A percentile compares a stretch with the other conserved stretches of the same genome.
Evolutionary conservation across 2,329 filamentous ascomycete genomes (phyloP).

Genomic region (Diaporthe ilicicola): DNA sequence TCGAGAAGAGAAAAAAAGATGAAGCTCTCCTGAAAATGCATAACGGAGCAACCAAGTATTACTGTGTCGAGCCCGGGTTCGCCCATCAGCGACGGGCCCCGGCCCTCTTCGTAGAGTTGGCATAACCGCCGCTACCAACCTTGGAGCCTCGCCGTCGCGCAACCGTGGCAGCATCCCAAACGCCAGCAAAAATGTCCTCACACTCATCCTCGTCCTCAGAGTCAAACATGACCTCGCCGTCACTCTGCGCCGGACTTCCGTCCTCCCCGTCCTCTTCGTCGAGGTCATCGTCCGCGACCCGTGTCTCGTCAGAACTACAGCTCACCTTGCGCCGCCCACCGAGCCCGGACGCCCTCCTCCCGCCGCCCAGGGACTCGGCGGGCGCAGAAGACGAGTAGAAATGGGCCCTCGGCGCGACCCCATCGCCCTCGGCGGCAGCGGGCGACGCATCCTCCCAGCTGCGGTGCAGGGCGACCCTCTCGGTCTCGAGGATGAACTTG

Average conservation of each 20-base stretch:
- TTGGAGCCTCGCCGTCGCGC: slow-evolving; percentile 55
- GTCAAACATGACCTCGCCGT: slow-evolving; percentile 61
- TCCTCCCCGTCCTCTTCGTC: slow-evolving; percentile 34
- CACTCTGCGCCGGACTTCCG: slow-evolving; percentile 28
- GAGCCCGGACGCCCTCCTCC: slow-evolving; percentile 31
- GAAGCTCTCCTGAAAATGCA: background rate
- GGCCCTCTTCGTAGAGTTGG: background rate
- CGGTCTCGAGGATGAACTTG: slow-evolving; percentile 73
- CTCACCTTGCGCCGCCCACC: slow-evolving; percentile 30
- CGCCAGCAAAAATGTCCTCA: slow-evolving; percentile 70
- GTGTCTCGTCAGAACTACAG: slow-evolving; percentile 23
- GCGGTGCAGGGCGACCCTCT: slow-evolving; percentile 60
- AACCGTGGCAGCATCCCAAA: slow-evolving; percentile 65
- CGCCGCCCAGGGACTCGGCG: background rate
- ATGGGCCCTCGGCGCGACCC: background rate
- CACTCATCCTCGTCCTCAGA: slow-evolving; percentile 73
- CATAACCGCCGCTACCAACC: slow-evolving; percentile 35
- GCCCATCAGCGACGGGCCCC: slow-evolving; percentile 18
- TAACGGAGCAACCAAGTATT: background rate
- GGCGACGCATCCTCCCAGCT: slow-evolving; percentile 61
- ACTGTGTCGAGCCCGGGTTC: background rate
- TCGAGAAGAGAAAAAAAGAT: background rate
- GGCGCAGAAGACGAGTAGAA: slow-evolving; percentile 34
- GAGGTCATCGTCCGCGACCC: slow-evolving; percentile 16
- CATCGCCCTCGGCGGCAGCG: slow-evolving; percentile 28